Conservation (phyloP, 2,329 filamentous ascomycete species). For the Epicoccum sorghinum region DNA sequence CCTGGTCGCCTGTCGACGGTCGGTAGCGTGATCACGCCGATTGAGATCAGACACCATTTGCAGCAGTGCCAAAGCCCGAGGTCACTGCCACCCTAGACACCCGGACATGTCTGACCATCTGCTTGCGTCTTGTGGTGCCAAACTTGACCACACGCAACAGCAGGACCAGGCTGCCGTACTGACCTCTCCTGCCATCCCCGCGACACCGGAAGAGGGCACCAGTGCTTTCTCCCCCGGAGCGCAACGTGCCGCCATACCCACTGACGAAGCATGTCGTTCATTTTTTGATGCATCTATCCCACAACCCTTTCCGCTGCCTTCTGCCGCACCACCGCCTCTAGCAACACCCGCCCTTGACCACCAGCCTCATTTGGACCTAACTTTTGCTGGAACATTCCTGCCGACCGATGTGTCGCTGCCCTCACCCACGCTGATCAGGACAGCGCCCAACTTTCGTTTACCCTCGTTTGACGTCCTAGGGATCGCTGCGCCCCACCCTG, state of each 20-base stretch:
- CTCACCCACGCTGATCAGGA: slow-evolving; percentile 38
- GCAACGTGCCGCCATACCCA: slow-evolving; percentile 17
- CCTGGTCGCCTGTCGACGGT: slow-evolving; percentile 21
- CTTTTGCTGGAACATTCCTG: slow-evolving; percentile 34
- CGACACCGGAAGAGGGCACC: slow-evolving; percentile 29
- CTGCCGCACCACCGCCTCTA: slow-evolving; percentile 26
- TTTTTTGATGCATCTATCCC: slow-evolving; percentile 39
- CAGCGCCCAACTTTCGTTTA: slow-evolving; percentile 53
- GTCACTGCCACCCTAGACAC: slow-evolving; percentile 18
- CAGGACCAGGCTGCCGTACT: slow-evolving; percentile 21
- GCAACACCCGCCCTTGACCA: slow-evolving; percentile 36
- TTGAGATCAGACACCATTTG: slow-evolving; percentile 17
- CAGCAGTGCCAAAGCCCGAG: slow-evolving; percentile 5
- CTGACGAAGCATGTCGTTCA: slow-evolving; percentile 23
- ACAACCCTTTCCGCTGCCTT: slow-evolving; percentile 38
- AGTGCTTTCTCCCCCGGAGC: slow-evolving; percentile 22
- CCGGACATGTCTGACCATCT: slow-evolving; percentile 24
- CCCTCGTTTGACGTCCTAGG: slow-evolving; percentile 61
- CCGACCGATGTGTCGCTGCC: slow-evolving; percentile 40
- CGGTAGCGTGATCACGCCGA: slow-evolving; percentile 20
- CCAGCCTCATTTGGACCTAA: slow-evolving; percentile 34
- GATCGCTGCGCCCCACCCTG: slow-evolving; percentile 56
- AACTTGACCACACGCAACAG: slow-evolving; percentile 9
- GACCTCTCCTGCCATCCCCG: slow-evolving; percentile 25
- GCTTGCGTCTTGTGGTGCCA: slow-evolving; percentile 11